Percentiles rank a stretch among this genome's conserved stretches.
phyloP scores from a whole-genome alignment of 169 alveolate species.

The Cyclospora cayetanensis region DNA sequence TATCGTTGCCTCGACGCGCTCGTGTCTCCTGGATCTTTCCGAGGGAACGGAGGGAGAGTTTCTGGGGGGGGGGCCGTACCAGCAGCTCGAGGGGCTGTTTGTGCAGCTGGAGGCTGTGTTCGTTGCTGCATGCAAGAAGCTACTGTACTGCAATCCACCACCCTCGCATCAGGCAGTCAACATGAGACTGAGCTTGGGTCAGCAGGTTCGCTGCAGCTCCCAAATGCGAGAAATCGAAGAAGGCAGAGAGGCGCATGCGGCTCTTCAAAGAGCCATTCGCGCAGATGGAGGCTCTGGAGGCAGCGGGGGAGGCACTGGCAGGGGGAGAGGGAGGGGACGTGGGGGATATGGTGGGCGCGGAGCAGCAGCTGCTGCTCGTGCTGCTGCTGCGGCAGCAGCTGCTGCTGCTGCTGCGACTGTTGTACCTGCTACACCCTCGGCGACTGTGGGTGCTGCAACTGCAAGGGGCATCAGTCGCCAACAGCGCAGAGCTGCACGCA shows the following conservation, averaged over 20 bases:
- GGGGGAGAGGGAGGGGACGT: slow-evolving; percentile 35
- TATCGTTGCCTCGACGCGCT: slow-evolving; percentile 29
- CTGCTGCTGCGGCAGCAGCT: slow-evolving; percentile 10
- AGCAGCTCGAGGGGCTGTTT: not conserved
- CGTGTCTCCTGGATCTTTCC: not conserved
- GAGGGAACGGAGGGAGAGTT: slow-evolving; percentile 24
- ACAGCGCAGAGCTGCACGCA: slow-evolving; percentile 43
- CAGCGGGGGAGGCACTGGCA: slow-evolving; percentile 1
- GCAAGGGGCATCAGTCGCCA: slow-evolving; percentile 9
- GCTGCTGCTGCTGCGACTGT: not conserved
- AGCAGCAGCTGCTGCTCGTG: slow-evolving; percentile 7
- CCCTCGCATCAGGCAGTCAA: slow-evolving; percentile 48
- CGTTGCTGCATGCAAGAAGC: slow-evolving; percentile 64
- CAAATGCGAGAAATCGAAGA: slow-evolving; percentile 60
- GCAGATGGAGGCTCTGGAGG: slow-evolving; percentile 42
- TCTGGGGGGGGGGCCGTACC: not conserved
- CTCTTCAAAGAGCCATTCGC: slow-evolving; percentile 23
- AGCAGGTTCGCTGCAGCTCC: slow-evolving; percentile 67
- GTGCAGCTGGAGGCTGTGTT: slow-evolving; percentile 34
- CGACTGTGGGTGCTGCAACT: not conserved
- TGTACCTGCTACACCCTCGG: not conserved
- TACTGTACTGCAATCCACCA: slow-evolving; percentile 62
- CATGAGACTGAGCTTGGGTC: slow-evolving; percentile 63
- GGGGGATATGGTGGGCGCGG: slow-evolving; percentile 48
- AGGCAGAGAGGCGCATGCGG: slow-evolving; percentile 57